Percentiles rank a stretch among this genome's conserved stretches.
Evolutionary conservation across 2,329 filamentous ascomycete genomes (phyloP).

Genomic region (Penicillium paneum): DNA sequence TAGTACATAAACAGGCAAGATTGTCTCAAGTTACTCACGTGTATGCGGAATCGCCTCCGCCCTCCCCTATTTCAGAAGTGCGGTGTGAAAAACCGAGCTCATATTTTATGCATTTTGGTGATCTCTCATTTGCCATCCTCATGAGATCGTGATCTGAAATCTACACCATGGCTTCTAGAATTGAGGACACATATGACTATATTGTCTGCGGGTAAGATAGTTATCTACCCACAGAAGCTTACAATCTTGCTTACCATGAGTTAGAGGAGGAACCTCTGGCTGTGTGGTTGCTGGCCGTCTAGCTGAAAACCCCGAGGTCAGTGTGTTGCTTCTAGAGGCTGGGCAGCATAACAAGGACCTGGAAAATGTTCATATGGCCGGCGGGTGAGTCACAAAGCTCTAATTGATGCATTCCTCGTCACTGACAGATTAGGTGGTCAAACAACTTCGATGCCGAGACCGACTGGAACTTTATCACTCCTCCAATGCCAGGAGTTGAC

Average conservation of each 20-base stretch:
- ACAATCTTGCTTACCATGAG: background rate
- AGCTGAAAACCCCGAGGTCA: conserved; percentile 44
- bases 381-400: conserved; percentile 31
- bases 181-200: conserved; percentile 25
- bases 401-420: background rate
- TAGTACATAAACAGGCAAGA: background rate
- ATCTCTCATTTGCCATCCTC: background rate
- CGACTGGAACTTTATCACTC: conserved; percentile 47
- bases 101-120: too few relatives aligned
- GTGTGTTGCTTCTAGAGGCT: conserved; percentile 48
- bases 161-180: conserved; percentile 15
- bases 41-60: background rate
- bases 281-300: conserved; percentile 50
- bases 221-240: background rate
- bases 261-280: conserved; percentile 48
- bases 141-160: background rate
- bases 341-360: conserved; percentile 46
- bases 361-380: conserved; percentile 48
- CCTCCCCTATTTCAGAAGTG: background rate
- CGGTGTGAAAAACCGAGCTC: background rate
- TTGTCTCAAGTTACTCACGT: background rate
- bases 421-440: conserved; percentile 34
- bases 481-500: conserved; percentile 40
- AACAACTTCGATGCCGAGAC: conserved; percentile 44
- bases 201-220: conserved; percentile 32